Conservation (phyloP, 2,329 filamentous ascomycete species). For the Fusarium duplospermum region DNA sequence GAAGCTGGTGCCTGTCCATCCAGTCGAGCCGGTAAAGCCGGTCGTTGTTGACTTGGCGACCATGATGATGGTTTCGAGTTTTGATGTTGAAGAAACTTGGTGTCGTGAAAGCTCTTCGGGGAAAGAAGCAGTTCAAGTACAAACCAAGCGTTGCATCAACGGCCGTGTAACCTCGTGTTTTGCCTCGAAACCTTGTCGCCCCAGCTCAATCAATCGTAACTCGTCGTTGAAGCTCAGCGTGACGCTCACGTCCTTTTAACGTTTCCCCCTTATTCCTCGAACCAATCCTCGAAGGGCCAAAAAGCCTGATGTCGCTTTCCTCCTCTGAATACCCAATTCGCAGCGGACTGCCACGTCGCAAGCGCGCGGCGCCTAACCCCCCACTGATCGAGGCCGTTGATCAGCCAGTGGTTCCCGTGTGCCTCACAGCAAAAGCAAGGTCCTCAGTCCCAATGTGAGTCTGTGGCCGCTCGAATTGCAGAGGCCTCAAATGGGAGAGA, state of each 20-base stretch:
- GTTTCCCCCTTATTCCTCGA: not conserved
- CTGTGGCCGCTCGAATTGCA: not conserved
- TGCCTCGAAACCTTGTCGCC: not conserved
- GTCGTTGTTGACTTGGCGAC: conserved; percentile 43
- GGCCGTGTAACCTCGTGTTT: not conserved
- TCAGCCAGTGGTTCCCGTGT: conserved; percentile 31
- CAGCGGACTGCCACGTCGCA: conserved; percentile 39
- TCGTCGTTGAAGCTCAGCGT: not conserved
- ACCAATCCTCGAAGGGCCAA: not conserved
- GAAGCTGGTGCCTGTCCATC: conserved; percentile 37
- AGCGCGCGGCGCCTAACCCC: conserved; percentile 1
- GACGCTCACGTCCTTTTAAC: not conserved
- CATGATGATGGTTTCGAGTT: conserved; percentile 33
- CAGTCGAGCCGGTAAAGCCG: conserved; percentile 47
- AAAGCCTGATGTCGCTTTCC: not conserved
- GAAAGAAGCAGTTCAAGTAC: not conserved
- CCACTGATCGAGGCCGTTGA: conserved; percentile 30
- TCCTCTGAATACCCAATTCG: conserved; percentile 14
- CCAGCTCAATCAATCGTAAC: not conserved
- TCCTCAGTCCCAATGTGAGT: not conserved
- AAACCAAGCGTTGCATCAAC: not conserved
- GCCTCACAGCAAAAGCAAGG: conserved; percentile 17
- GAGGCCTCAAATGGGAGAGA: conserved; percentile 7
- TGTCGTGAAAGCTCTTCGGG: not conserved
- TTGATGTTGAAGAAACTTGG: not conserved